These are phyloP conservation scores for Picea abies DNA, from an alignment of 83 land plant species.

Conservation along the genomic window DNA sequence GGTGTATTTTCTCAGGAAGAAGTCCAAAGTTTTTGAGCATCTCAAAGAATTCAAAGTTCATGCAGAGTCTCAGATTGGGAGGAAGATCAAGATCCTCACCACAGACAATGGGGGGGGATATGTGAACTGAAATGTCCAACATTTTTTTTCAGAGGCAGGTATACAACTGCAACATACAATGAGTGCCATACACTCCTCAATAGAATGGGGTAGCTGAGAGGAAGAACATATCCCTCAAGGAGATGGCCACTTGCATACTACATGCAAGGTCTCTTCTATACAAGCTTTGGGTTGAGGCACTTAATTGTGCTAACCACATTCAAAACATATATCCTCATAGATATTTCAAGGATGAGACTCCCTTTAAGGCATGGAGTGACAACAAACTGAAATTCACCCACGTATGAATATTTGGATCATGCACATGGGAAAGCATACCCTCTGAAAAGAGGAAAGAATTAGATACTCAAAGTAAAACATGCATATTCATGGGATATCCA, in stretches of 20 bases:
- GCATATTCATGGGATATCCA: not conserved
- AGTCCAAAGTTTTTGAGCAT: too few relatives aligned
- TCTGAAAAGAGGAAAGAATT: not conserved
- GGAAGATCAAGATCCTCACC: not conserved
- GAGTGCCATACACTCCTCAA: not conserved
- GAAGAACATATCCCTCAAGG: too few relatives aligned
- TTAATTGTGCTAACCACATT: not conserved
- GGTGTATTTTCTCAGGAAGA: too few relatives aligned
- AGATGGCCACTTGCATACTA: too few relatives aligned
- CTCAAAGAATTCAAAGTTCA: not conserved
- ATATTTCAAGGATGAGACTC: not conserved
- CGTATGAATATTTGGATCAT: not conserved
- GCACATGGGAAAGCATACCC: not conserved
- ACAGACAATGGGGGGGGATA: not conserved
- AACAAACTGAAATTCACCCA: not conserved
- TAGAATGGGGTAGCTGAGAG: not conserved
- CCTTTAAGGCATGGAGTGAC: not conserved
- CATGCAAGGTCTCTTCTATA: not conserved
- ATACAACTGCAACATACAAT: not conserved
- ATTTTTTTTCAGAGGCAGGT: not conserved
- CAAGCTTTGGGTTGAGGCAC: not conserved
- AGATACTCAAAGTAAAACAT: not conserved
- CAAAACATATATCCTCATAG: not conserved
- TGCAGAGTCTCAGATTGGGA: not conserved
- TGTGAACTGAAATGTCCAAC: not conserved